Percentiles rank a stretch among this genome's conserved stretches.
These are phyloP conservation scores for Amaranthus palmeri DNA, from an alignment of 148 eudicot genomes.

Conservation along the genomic window DNA sequence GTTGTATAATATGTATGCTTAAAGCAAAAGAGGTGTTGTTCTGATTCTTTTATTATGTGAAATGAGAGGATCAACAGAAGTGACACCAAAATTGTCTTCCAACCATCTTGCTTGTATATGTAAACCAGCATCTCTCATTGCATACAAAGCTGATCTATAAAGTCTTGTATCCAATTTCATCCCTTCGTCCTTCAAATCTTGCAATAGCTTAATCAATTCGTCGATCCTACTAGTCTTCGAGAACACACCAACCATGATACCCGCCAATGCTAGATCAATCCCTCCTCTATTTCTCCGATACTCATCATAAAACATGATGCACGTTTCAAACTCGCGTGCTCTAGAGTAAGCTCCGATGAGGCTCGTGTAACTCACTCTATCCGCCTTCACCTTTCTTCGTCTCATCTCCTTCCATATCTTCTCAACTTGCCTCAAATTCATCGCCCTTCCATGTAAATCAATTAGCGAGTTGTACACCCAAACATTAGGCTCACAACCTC, in stretches of 20 bases:
- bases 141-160: slow-evolving; percentile 67
- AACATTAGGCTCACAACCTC: slow-evolving; percentile 77
- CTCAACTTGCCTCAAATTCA: slow-evolving; percentile 65
- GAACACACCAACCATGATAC: slow-evolving; percentile 79
- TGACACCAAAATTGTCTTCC: slow-evolving; percentile 39
- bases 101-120: slow-evolving; percentile 60
- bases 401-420: slow-evolving; percentile 94
- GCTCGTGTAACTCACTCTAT: slow-evolving; percentile 76
- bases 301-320: slow-evolving; percentile 49
- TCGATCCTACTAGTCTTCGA: slow-evolving; percentile 66
- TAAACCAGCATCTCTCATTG: slow-evolving; percentile 78
- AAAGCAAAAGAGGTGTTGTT: not conserved
- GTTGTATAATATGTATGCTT: not conserved
- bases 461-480: slow-evolving; percentile 86
- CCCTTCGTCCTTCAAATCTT: slow-evolving; percentile 62
- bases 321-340: slow-evolving; percentile 58
- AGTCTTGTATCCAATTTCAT: slow-evolving; percentile 61
- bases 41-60: not conserved
- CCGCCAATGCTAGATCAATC: slow-evolving; percentile 77
- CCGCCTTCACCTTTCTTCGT: slow-evolving; percentile 55
- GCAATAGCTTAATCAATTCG: slow-evolving; percentile 69
- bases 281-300: slow-evolving; percentile 61
- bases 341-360: slow-evolving; percentile 61
- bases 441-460: slow-evolving; percentile 61
- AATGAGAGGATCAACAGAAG: slow-evolving; percentile 7